Percentiles rank a stretch among this genome's conserved stretches.
Conservation (phyloP, 176 grass and related monocot genomes). For the Hordeum marinum region DNA sequence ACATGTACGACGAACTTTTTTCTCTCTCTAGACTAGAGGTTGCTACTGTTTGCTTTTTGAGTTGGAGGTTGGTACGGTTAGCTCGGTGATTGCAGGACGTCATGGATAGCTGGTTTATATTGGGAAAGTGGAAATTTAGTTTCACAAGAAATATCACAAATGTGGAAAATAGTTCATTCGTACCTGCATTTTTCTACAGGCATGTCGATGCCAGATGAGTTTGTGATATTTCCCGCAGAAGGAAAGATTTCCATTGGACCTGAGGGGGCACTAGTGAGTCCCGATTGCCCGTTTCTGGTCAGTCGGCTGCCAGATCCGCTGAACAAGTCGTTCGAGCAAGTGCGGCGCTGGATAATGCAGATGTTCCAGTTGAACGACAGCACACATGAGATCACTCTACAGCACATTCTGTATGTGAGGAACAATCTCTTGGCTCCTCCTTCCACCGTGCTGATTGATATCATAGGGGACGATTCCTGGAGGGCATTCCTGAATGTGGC, state of each 20-base stretch:
- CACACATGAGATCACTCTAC: neutral
- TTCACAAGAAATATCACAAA: neutral
- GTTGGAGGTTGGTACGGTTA: neutral
- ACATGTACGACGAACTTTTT: neutral
- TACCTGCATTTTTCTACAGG: neutral
- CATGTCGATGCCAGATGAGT: neutral
- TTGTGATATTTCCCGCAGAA: conserved; percentile 5
- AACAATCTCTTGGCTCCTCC: neutral
- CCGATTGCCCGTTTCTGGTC: neutral
- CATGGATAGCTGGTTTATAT: too few relatives aligned
- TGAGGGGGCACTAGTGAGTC: neutral
- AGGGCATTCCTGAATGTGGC: neutral
- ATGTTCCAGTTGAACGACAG: neutral
- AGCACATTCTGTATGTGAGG: neutral
- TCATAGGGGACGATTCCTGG: neutral
- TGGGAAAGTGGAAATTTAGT: neutral
- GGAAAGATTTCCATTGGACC: neutral
- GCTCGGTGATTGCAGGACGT: too few relatives aligned
- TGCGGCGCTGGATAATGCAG: neutral
- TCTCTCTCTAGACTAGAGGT: neutral
- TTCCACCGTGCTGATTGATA: neutral
- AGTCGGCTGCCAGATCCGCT: neutral
- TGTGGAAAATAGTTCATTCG: neutral
- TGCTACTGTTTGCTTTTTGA: too few relatives aligned
- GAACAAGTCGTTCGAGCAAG: conserved; percentile 5